Conservation (phyloP, 768 basidiomycete genomes). For the Lepiota brunneoincarnata region DNA sequence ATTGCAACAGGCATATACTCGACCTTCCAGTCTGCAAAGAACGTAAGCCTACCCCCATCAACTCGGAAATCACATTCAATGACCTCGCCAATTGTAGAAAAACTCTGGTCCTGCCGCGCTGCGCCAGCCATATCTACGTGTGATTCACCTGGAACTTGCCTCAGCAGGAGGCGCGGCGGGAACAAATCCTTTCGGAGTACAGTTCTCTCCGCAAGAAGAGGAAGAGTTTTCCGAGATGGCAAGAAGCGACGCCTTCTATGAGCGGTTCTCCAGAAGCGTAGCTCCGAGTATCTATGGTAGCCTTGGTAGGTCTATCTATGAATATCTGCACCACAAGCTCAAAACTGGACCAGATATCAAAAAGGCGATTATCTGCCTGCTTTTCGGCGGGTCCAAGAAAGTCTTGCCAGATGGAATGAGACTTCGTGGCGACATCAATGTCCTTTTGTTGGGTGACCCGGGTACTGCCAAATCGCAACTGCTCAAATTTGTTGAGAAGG, state of each 20-base stretch:
- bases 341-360: constrained; percentile 77
- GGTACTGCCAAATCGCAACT: constrained; percentile 98
- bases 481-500: constrained; percentile 98
- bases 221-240: constrained; percentile 95
- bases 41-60: constrained; percentile 43
- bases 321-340: background rate
- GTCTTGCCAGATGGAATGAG: constrained; percentile 96
- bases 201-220: constrained; percentile 94
- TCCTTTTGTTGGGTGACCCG: constrained; percentile 92
- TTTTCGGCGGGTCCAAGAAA: constrained; percentile 98
- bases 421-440: constrained; percentile 96
- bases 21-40: constrained; percentile 88
- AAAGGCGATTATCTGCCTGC: constrained; percentile 93
- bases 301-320: constrained; percentile 51
- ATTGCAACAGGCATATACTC: constrained; percentile 97
- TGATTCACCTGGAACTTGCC: constrained; percentile 89
- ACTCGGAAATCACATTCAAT: background rate
- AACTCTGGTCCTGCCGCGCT: constrained; percentile 83
- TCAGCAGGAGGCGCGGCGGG: constrained; percentile 70
- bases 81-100: constrained; percentile 45
- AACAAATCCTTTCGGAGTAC: constrained; percentile 81
- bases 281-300: constrained; percentile 97
- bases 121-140: constrained; percentile 90
- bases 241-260: constrained; percentile 85
- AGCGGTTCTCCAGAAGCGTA: constrained; percentile 90